Base-by-base conservation (phyloP, 2,329 filamentous ascomycete species). In the Fusarium aywerte region DNA sequence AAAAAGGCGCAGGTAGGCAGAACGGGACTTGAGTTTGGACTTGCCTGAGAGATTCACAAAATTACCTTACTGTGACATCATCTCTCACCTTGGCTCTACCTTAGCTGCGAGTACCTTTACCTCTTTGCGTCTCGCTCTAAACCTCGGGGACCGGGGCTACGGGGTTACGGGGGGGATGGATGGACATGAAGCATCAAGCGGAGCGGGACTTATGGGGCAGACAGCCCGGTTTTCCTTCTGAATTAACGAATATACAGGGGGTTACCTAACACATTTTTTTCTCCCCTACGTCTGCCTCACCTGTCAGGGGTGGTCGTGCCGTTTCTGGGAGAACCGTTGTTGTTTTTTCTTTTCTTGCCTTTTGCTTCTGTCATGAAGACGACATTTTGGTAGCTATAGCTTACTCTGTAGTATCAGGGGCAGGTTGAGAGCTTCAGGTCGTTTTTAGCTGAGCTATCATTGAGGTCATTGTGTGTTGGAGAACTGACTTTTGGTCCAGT, bases 1-100 rank as follows among this genome's bases (percentile, higher is more conserved):
- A 73, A 75, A 75, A 72, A 69, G 62, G 67, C 52, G 63, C 67
- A 71, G 62, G 58, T 43, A 36, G 33, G 43, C 31, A 33, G 29
- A 25, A 36, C 27, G 31, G 21, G 36, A 57, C 36, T 48, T 43
- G 23, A 18, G 25, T 8, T 25, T 25, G 25, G 25, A 25, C 25
- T 25, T 25, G 25, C 27, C 53, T 51, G 56, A 65, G 62, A 51
- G 58, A 48, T 27, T 44, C 36, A 58, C 53, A 52, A 47, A 58
- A 49, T 59, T 65, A 73, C 63, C 61, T 56, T 39, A 53, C 44
- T 27, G 58, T 62, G 58, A 62, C 59, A 56, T 62, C 54, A 50
- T 11, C 58, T 40, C 47, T 62, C 59, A 62, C 58, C 59, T 62
- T 62, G 58, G 49, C 58, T 62, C 58, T 62, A 62, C 59, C 59